phyloP scores from a whole-genome alignment of 495 filamentous ascomycete genomes.

The Lichina pygmaea region DNA sequence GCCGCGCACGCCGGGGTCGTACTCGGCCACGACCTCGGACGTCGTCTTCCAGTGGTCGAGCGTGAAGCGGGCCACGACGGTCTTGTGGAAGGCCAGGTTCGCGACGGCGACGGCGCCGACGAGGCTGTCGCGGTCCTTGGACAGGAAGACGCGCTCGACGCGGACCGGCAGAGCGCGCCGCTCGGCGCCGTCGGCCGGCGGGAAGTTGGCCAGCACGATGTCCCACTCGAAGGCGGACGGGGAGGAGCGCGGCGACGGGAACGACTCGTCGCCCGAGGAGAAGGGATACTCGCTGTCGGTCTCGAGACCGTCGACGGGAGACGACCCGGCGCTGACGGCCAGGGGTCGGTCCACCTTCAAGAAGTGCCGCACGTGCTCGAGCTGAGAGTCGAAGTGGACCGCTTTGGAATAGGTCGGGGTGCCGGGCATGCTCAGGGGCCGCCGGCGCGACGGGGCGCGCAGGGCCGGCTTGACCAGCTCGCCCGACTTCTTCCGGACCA shows the following conservation, averaged over 20 bases:
- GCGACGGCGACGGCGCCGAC: conserved; percentile 61
- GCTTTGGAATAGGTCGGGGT: conserved; percentile 86
- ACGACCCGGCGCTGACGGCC: conserved; percentile 86
- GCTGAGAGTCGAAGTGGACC: conserved; percentile 82
- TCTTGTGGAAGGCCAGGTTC: conserved; percentile 77
- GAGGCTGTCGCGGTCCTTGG: conserved; percentile 58
- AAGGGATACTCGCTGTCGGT: conserved; percentile 76
- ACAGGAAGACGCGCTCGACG: conserved; percentile 65
- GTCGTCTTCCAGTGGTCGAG: conserved; percentile 96
- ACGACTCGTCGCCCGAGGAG: conserved; percentile 18
- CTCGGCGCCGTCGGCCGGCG: conserved; percentile 28
- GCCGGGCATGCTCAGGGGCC: conserved; percentile 89
- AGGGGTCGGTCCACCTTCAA: conserved; percentile 75
- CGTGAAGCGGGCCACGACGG: conserved; percentile 72
- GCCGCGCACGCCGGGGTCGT: conserved; percentile 46
- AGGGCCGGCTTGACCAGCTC: conserved; percentile 87
- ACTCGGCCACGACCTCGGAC: conserved; percentile 79
- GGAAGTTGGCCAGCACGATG: conserved; percentile 61
- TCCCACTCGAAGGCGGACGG: conserved; percentile 50
- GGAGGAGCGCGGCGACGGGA: conserved; percentile 14
- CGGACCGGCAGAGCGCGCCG: conserved; percentile 38
- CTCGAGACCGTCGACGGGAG: conserved; percentile 66
- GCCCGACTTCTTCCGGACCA: conserved; percentile 95
- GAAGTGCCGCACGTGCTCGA: conserved; percentile 90
- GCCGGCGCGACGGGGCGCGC: conserved; percentile 36